phyloP scores from a whole-genome alignment of 228 moss, liverwort and hornwort genomes.

The Sphagnum magellanicum region DNA sequence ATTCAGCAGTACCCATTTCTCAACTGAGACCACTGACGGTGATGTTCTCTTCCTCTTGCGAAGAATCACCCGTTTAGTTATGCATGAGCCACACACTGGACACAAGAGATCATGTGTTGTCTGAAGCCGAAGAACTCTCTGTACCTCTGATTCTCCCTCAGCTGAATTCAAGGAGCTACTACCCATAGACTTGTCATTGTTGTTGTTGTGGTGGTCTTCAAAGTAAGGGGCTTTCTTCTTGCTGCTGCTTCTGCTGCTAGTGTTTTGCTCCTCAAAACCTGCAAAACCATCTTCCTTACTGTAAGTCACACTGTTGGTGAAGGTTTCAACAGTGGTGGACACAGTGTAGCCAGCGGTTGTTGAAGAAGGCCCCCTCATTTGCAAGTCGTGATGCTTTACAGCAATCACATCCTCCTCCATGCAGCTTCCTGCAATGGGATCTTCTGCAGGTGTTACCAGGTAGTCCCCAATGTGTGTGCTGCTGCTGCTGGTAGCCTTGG shows the following conservation, averaged over 20 bases:
- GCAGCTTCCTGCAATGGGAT: slow-evolving; percentile 11
- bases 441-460: neutral
- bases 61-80: slow-evolving; percentile 78
- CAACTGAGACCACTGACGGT: slow-evolving; percentile 2
- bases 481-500: neutral
- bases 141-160: slow-evolving; percentile 52
- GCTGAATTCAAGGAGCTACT: neutral
- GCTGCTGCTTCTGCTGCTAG: neutral
- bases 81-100: slow-evolving; percentile 68
- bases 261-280: slow-evolving; percentile 16
- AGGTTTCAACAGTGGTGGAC: slow-evolving; percentile 31
- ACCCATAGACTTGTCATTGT: neutral
- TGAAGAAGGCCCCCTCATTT: neutral
- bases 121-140: slow-evolving; percentile 64
- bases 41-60: slow-evolving; percentile 73
- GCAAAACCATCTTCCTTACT: slow-evolving; percentile 44
- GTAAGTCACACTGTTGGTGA: slow-evolving; percentile 36
- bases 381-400: slow-evolving; percentile 27
- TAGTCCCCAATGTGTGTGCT: neutral
- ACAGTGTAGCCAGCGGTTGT: slow-evolving; percentile 9
- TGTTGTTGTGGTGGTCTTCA: neutral
- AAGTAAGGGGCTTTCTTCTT: neutral
- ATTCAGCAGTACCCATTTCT: slow-evolving; percentile 17
- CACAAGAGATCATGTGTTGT: slow-evolving; percentile 80
- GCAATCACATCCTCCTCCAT: slow-evolving; percentile 23